Evolutionary conservation across 2,329 filamentous ascomycete genomes (phyloP).

Genomic region (Peltaster fructicola): DNA sequence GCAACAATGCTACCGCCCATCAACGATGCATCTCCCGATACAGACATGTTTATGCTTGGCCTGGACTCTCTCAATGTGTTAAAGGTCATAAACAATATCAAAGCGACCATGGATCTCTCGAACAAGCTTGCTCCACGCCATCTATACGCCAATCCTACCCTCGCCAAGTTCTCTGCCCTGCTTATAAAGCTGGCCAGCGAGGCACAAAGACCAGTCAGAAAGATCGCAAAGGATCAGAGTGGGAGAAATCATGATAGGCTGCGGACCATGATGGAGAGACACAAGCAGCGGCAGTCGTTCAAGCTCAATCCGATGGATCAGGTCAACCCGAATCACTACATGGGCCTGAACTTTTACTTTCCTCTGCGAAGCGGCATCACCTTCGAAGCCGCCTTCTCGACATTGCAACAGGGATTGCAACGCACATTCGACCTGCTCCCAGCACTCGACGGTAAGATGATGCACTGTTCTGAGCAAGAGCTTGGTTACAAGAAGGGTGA

Average conservation of each 20-base stretch:
- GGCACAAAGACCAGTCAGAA: background rate
- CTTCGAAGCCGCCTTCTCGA: background rate
- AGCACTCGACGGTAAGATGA: background rate
- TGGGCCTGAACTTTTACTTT: constrained; percentile 2
- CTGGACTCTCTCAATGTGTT: constrained; percentile 16
- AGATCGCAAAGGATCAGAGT: background rate
- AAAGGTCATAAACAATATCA: background rate
- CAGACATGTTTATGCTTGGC: constrained; percentile 13
- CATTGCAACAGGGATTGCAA: constrained; percentile 1
- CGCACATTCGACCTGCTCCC: constrained; percentile 1
- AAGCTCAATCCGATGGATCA: constrained; percentile 1
- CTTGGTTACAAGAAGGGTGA: too few relatives aligned
- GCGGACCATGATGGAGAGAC: background rate
- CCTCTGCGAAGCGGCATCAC: background rate
- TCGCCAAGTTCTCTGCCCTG: background rate
- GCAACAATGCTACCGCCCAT: constrained; percentile 5
- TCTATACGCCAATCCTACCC: constrained; percentile 1
- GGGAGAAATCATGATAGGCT: too few relatives aligned
- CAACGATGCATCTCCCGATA: constrained; percentile 7
- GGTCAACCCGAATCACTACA: constrained; percentile 2
- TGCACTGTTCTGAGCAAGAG: too few relatives aligned
- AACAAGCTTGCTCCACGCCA: constrained; percentile 1
- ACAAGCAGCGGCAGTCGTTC: constrained; percentile 1
- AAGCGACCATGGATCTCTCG: background rate
- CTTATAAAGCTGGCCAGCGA: background rate